A percentile compares a stretch with the other conserved stretches of the same genome.
Conservation (phyloP, 768 basidiomycete species). For the Cantharellus cinnabarinus region DNA sequence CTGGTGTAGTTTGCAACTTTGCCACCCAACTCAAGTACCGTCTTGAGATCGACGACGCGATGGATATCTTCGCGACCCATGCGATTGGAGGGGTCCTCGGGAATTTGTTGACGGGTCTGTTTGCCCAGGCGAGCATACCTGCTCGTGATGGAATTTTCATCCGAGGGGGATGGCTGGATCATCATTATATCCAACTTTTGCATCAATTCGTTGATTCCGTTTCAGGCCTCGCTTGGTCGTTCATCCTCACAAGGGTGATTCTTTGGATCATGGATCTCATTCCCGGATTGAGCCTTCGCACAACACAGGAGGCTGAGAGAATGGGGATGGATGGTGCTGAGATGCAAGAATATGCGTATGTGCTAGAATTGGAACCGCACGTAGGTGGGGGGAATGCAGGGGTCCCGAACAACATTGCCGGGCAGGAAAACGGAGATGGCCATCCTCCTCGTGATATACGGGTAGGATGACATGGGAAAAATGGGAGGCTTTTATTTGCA, state of each 20-base stretch:
- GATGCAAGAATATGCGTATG: conserved; percentile 79
- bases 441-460: no score
- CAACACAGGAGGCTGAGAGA: conserved; percentile 23
- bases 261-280: conserved; percentile 78
- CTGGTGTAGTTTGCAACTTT: conserved; percentile 75
- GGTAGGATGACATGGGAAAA: no score
- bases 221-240: conserved; percentile 46
- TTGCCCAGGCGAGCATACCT: conserved; percentile 58
- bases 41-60: conserved; percentile 53
- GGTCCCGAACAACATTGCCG: no score
- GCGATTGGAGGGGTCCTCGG: conserved; percentile 60
- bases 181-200: conserved; percentile 60
- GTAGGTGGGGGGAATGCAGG: no score
- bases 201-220: conserved; percentile 64
- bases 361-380: no score
- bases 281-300: conserved; percentile 56
- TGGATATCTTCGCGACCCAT: conserved; percentile 84
- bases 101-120: conserved; percentile 70
- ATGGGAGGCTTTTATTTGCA: no score
- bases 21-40: conserved; percentile 88
- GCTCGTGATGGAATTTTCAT: conserved; percentile 51
- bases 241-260: conserved; percentile 63
- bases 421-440: no score
- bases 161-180: conserved; percentile 74
- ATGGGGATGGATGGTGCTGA: conserved; percentile 79